A percentile compares a stretch with the other conserved stretches of the same genome.
Evolutionary conservation across 2,329 filamentous ascomycete genomes (phyloP).

Genomic region (Hymenoscyphus linearis): DNA sequence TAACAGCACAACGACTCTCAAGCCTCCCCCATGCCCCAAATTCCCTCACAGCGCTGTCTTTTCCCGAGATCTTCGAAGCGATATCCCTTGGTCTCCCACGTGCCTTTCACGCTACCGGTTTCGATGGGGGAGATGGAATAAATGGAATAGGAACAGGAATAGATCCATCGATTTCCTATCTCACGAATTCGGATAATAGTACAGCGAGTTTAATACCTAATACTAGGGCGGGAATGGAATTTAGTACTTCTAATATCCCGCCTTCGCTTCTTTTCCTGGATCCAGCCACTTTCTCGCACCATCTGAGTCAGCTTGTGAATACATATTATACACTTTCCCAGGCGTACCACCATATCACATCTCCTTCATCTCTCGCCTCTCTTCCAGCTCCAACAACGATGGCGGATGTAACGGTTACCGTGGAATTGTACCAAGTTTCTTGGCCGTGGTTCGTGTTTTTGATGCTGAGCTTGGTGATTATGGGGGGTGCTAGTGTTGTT

Average conservation of each 20-base stretch:
- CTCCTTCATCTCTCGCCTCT: neutral
- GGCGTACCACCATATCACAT: neutral
- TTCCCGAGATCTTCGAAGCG: constrained; percentile 7
- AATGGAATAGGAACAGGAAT: neutral
- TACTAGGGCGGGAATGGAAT: neutral
- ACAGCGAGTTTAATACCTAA: neutral
- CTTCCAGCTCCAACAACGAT: neutral
- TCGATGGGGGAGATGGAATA: neutral
- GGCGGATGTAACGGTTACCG: neutral
- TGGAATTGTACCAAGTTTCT: constrained; percentile 5
- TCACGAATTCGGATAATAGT: neutral
- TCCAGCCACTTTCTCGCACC: neutral
- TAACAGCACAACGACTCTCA: constrained; percentile 8
- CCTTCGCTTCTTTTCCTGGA: neutral
- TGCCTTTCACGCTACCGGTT: neutral
- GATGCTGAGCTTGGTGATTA: constrained; percentile 3
- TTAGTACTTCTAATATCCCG: neutral
- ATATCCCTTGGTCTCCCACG: constrained; percentile 8
- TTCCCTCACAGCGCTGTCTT: constrained; percentile 4
- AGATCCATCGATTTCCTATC: constrained; percentile 10
- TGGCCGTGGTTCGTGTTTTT: constrained; percentile 11
- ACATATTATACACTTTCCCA: constrained; percentile 11
- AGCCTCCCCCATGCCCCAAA: constrained; percentile 1
- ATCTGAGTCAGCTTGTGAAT: constrained; percentile 7
- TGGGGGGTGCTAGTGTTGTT: constrained; percentile 1